These are phyloP conservation scores for Aspergillus novoparasiticus DNA, from an alignment of 2,329 filamentous ascomycete species.

Conservation along the genomic window DNA sequence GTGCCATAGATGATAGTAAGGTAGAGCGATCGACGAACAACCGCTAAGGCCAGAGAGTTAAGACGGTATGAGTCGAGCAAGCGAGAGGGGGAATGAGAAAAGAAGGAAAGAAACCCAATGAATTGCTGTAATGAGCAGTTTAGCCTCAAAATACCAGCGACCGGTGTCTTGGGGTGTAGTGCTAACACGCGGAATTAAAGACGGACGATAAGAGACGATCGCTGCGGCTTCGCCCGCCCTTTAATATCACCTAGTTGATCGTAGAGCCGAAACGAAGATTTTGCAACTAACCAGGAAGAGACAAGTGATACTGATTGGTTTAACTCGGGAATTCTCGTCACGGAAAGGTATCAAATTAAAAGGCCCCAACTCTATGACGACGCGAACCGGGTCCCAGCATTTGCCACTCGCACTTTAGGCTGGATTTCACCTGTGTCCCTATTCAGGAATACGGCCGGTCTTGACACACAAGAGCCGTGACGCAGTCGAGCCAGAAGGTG, in stretches of 20 bases:
- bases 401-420: neutral
- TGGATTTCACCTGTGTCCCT: neutral
- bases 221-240: constrained; percentile 16
- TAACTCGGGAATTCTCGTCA: neutral
- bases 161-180: neutral
- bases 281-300: constrained; percentile 5
- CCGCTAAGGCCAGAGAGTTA: neutral
- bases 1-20: constrained; percentile 17
- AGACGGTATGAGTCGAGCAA: neutral
- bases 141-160: constrained; percentile 3
- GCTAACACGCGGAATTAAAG: constrained; percentile 6
- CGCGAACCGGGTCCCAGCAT: neutral
- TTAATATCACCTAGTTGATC: constrained; percentile 6
- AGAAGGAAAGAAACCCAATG: constrained; percentile 6
- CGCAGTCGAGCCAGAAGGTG: neutral
- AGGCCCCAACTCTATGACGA: neutral
- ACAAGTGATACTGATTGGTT: neutral
- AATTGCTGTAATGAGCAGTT: constrained; percentile 1
- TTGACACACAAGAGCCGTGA: neutral
- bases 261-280: neutral
- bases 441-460: neutral
- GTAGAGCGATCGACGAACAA: constrained; percentile 3
- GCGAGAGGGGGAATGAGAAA: neutral
- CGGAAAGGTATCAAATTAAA: neutral
- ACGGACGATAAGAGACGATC: constrained; percentile 16